phyloP scores from a whole-genome alignment of 371 early-diverging fungal species.

The Entomophthora muscae region DNA sequence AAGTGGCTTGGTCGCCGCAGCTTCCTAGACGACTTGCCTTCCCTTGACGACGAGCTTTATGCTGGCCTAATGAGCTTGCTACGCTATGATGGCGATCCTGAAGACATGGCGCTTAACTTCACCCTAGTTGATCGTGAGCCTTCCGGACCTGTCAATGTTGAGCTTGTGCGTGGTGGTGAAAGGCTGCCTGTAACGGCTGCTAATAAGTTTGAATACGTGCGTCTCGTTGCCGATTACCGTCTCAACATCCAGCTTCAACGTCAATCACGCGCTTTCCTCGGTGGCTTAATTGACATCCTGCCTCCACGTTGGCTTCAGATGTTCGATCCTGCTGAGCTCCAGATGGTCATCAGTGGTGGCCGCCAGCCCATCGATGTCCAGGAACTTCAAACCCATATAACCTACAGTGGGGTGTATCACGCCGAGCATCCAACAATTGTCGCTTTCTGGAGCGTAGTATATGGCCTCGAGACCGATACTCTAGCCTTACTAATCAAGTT shows the following conservation, averaged over 20 bases:
- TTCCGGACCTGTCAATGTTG: slow-evolving; percentile 34
- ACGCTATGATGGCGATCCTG: slow-evolving; percentile 48
- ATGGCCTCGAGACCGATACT: slow-evolving; percentile 38
- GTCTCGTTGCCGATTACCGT: slow-evolving; percentile 60
- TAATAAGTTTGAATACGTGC: slow-evolving; percentile 67
- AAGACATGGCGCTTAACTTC: slow-evolving; percentile 63
- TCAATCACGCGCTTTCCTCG: slow-evolving; percentile 67
- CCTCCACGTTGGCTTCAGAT: slow-evolving; percentile 59
- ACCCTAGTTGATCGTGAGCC: slow-evolving; percentile 34
- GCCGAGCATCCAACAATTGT: slow-evolving; percentile 45
- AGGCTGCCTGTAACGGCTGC: slow-evolving; percentile 57
- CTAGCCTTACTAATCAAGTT: slow-evolving; percentile 64
- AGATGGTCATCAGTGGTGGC: slow-evolving; percentile 74
- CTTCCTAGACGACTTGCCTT: slow-evolving; percentile 72
- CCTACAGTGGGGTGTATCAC: slow-evolving; percentile 60
- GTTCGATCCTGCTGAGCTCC: slow-evolving; percentile 72
- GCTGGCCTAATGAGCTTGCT: slow-evolving; percentile 61
- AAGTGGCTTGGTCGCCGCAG: slow-evolving; percentile 63
- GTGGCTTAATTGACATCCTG: slow-evolving; percentile 61
- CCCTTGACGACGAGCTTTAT: slow-evolving; percentile 74
- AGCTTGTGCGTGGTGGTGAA: slow-evolving; percentile 60
- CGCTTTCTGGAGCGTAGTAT: slow-evolving; percentile 69
- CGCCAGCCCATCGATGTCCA: slow-evolving; percentile 50
- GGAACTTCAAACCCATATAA: slow-evolving; percentile 59
- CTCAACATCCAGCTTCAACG: slow-evolving; percentile 59